Evolutionary conservation across 2,329 filamentous ascomycete species (phyloP).

Genomic region (Cryphonectria parasitica): DNA sequence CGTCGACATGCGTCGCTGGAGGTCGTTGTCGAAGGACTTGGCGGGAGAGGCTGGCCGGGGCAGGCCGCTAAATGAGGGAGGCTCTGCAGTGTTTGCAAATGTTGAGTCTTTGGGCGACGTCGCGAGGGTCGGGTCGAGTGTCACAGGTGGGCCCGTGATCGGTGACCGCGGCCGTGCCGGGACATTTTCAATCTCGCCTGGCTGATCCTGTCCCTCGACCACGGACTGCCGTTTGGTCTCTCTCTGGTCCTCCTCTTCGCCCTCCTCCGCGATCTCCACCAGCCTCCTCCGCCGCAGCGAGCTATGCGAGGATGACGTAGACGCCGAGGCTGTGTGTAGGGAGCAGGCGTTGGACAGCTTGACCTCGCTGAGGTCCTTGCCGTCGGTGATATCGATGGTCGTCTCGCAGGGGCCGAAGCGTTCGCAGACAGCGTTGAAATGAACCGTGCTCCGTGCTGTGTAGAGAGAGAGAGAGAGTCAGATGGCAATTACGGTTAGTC

Average conservation of each 20-base stretch:
- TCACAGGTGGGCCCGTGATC: conserved; percentile 46
- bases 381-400: conserved; percentile 72
- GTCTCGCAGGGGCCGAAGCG: conserved; percentile 86
- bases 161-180: conserved; percentile 38
- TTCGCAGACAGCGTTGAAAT: conserved; percentile 69
- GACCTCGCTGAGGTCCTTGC: conserved; percentile 83
- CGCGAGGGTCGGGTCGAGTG: conserved; percentile 57
- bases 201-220: conserved; percentile 49
- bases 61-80: conserved; percentile 55
- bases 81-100: conserved; percentile 54
- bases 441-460: conserved; percentile 78
- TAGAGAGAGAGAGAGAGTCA: conserved; percentile 2
- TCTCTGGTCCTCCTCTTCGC: conserved; percentile 71
- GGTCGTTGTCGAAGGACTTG: conserved; percentile 46
- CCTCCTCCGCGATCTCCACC: conserved; percentile 93
- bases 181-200: conserved; percentile 33
- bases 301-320: conserved; percentile 81
- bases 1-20: conserved; percentile 50
- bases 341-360: conserved; percentile 88
- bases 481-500: conserved; percentile 32
- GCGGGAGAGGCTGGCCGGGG: conserved; percentile 50
- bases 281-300: conserved; percentile 77
- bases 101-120: conserved; percentile 53
- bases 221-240: conserved; percentile 63
- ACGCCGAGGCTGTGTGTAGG: conserved; percentile 83